Evolutionary conservation across 257 asterid species (phyloP).

Genomic region (Parsonsia alboflavescens): DNA sequence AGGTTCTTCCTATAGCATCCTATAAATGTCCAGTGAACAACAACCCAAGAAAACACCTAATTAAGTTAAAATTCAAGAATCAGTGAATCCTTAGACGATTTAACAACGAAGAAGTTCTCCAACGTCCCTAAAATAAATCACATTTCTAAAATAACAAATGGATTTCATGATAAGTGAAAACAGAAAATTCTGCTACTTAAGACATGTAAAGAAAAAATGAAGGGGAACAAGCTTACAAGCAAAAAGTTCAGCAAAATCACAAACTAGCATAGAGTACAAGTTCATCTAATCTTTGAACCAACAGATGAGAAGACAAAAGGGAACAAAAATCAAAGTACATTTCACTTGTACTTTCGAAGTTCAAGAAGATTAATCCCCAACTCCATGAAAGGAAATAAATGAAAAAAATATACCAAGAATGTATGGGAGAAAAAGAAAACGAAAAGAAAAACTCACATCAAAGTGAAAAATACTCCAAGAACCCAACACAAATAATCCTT

Average conservation of each 20-base stretch:
- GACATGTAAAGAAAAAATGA: neutral
- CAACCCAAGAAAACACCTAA: neutral
- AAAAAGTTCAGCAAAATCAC: neutral
- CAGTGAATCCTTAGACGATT: neutral
- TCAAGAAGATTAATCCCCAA: neutral
- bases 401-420: neutral
- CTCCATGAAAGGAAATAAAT: neutral
- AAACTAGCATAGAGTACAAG: neutral
- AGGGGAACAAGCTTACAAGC: neutral
- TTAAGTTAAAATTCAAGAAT: neutral
- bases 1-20: neutral
- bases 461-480: neutral
- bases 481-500: neutral
- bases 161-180: neutral
- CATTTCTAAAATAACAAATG: neutral
- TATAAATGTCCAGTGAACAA: neutral
- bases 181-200: neutral
- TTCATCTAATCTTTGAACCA: neutral
- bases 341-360: neutral
- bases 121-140: neutral
- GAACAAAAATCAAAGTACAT: neutral
- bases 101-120: neutral
- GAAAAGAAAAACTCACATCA: constrained; percentile 5
- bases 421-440: neutral
- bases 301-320: too few relatives aligned